phyloP scores from a whole-genome alignment of 345 rosid genomes.

The Salix dunnii region DNA sequence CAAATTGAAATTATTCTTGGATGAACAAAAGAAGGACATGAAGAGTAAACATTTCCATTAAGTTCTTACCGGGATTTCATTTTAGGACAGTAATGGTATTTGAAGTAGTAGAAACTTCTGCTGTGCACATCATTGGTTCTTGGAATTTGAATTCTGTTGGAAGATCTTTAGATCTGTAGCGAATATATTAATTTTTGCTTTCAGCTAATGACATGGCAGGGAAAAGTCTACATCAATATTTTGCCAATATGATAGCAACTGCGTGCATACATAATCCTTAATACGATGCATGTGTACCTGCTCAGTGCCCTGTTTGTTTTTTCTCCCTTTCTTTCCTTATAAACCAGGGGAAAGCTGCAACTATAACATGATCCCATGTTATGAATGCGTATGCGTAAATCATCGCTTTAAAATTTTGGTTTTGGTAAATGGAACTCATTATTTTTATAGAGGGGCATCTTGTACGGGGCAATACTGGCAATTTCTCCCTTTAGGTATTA shows the following conservation, averaged over 20 bases:
- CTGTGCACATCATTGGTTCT: not conserved
- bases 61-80: not conserved
- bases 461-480: not conserved
- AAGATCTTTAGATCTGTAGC: not conserved
- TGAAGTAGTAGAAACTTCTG: not conserved
- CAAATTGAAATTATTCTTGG: not conserved
- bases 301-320: no score
- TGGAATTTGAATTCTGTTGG: not conserved
- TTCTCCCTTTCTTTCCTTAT: no score
- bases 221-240: no score
- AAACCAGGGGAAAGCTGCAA: no score
- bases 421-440: not conserved
- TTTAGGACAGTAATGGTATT: not conserved
- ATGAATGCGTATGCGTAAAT: no score
- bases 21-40: no score
- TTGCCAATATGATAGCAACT: no score
- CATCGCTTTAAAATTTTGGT: not conserved
- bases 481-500: not conserved
- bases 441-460: not conserved
- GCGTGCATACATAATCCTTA: no score
- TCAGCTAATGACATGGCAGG: no score
- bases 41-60: constrained; percentile 1
- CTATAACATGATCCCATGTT: no score
- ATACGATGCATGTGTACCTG: no score
- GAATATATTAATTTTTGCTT: no score